Evolutionary conservation across 345 rosid genomes (phyloP).

Genomic region (Dovyalis caffra): DNA sequence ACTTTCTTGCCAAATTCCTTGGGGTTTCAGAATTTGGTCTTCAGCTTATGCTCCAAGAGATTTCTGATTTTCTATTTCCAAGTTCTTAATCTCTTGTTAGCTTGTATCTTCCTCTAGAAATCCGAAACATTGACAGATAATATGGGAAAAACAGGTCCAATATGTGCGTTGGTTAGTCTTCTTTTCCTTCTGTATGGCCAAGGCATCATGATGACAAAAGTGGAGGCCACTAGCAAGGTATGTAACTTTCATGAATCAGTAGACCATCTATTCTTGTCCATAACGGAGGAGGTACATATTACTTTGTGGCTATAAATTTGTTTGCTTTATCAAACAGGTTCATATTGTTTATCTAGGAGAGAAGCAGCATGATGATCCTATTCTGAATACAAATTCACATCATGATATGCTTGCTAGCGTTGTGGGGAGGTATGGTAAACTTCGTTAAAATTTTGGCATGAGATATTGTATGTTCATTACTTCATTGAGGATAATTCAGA

Average conservation of each 20-base stretch:
- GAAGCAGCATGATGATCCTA: constrained; percentile 40
- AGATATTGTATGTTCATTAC: background rate
- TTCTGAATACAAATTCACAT: constrained; percentile 46
- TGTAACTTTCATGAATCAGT: background rate
- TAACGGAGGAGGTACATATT: background rate
- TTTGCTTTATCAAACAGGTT: constrained; percentile 34
- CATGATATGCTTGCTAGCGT: constrained; percentile 54
- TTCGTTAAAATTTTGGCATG: too few species aligned
- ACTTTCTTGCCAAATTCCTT: too few species aligned
- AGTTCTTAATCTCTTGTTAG: background rate
- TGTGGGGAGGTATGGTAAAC: constrained; percentile 49
- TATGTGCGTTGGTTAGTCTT: constrained; percentile 12
- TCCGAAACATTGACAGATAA: background rate
- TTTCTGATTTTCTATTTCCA: background rate
- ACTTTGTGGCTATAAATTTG: too few species aligned
- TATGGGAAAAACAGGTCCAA: constrained; percentile 11
- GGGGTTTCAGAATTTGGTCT: too few species aligned
- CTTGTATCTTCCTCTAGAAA: background rate
- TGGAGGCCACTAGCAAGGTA: constrained; percentile 22
- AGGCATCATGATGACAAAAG: constrained; percentile 3
- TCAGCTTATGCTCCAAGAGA: background rate
- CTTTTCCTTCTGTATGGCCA: constrained; percentile 10
- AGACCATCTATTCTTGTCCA: background rate
- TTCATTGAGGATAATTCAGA: background rate
- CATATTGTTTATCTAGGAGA: constrained; percentile 64